Conservation (phyloP, 1,284 basidiomycete genomes). For the Tilletiopsis washingtonensis region DNA sequence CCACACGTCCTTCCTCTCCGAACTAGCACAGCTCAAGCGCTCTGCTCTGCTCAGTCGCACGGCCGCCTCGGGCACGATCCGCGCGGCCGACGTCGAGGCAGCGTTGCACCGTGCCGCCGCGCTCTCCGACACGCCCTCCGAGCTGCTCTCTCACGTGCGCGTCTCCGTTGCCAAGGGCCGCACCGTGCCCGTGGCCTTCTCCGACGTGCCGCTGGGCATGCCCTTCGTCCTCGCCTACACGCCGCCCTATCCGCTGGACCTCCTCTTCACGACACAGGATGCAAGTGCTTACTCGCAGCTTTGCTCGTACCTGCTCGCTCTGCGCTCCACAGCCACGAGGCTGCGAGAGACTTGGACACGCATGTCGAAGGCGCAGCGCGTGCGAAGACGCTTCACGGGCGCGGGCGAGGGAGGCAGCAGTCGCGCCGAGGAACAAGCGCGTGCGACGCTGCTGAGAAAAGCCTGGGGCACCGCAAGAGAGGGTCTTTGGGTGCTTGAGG, state of each 20-base stretch:
- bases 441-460: slow-evolving; percentile 58
- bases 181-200: slow-evolving; percentile 10
- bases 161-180: slow-evolving; percentile 9
- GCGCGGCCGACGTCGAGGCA: slow-evolving; percentile 24
- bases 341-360: slow-evolving; percentile 74
- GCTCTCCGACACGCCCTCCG: neutral
- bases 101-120: slow-evolving; percentile 18
- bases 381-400: slow-evolving; percentile 72
- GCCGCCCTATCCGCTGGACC: slow-evolving; percentile 68
- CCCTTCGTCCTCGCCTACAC: slow-evolving; percentile 26
- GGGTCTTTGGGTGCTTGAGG: slow-evolving; percentile 86
- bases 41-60: slow-evolving; percentile 53
- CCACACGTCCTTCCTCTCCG: slow-evolving; percentile 58
- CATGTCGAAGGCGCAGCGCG: slow-evolving; percentile 71
- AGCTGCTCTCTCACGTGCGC: neutral
- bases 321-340: slow-evolving; percentile 71
- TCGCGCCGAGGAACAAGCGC: slow-evolving; percentile 55
- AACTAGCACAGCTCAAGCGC: slow-evolving; percentile 65
- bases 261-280: slow-evolving; percentile 71
- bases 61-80: slow-evolving; percentile 54
- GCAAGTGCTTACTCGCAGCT: slow-evolving; percentile 66
- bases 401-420: slow-evolving; percentile 73
- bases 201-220: slow-evolving; percentile 22
- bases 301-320: slow-evolving; percentile 71
- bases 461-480: slow-evolving; percentile 76